Base-by-base conservation (phyloP, 2,329 filamentous ascomycete species). In the Diaporthe batatas region DNA sequence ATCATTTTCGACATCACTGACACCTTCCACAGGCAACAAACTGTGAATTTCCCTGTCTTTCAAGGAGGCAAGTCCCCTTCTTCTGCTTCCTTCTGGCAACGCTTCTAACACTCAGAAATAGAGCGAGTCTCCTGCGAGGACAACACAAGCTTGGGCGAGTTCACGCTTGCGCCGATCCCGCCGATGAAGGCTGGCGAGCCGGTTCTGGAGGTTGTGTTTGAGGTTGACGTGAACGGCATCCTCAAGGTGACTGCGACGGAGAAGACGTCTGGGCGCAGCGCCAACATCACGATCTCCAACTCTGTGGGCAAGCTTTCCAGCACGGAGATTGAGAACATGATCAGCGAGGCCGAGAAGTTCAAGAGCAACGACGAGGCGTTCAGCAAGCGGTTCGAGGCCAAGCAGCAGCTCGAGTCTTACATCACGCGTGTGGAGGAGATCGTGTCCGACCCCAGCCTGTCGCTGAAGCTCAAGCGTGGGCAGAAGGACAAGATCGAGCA, bases 241-340 rank as follows among this genome's bases (percentile, higher is more conserved):
- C 92, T 99, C 78, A 99, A 99, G 92, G 96, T 98, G 81, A 98
- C 96, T 76, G 96, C 96, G 78, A 98, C 96, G 62, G 96, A 99
- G 91, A 99, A 99, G 92, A 96, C 94, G 79, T 98, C 96, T 44
- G 96, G 96, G 81, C 95, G 96, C 84, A 96, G 90, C 82, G 96
- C 96, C 86, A 99, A 99, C 92, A 99, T 99, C 85, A 99, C 96
- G 84, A 99, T 99, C 87, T 94, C 94, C 86, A 99, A 99, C 92
- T 98, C 96, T 74, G 96, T 99, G 81, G 96, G 96, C 85, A 99
- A 99, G 90, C 94, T 99, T 78, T 98, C 95, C 76, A 93, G 92
- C 70, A 86, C 87, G 76, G 96, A 99, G 88, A 99, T 99, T 77
- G 96, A 99, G 90, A 95, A 91, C 88, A 98, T 98, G 96, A 94